phyloP scores from a whole-genome alignment of 75 land plant species.

The Sequoia sempervirens region DNA sequence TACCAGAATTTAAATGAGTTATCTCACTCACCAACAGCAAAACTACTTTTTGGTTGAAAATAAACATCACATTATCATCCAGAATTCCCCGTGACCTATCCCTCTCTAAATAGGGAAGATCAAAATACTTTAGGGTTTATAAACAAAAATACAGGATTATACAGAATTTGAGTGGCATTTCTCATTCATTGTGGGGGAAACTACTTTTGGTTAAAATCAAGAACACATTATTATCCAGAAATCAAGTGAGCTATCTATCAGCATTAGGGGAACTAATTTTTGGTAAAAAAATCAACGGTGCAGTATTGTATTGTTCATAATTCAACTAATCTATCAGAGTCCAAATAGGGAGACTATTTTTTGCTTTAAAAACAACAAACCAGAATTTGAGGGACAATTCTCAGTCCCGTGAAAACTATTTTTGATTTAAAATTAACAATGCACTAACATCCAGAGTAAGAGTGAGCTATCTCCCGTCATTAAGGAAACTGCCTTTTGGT shows the following conservation, averaged over 20 bases:
- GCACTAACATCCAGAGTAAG: background rate
- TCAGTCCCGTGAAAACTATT: background rate
- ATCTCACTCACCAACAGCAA: background rate
- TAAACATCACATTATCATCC: too few species aligned
- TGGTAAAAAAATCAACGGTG: too few species aligned
- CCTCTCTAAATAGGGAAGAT: background rate
- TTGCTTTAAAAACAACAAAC: background rate
- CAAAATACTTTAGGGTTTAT: background rate
- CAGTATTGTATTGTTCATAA: too few species aligned
- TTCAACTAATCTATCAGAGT: too few species aligned
- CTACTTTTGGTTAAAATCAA: background rate
- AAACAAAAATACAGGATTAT: too few species aligned
- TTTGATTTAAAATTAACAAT: background rate
- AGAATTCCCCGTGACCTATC: too few species aligned
- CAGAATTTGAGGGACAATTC: background rate
- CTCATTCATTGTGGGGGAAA: background rate
- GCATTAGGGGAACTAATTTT: background rate
- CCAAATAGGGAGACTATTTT: too few species aligned
- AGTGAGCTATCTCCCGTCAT: background rate
- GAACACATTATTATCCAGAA: too few species aligned
- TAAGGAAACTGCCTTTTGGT: background rate
- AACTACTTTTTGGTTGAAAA: background rate
- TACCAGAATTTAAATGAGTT: too few species aligned
- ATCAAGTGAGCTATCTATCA: background rate
- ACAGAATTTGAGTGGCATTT: background rate